Evolutionary conservation across 2,329 filamentous ascomycete species (phyloP).

Genomic region (Aspergillus alliaceus): DNA sequence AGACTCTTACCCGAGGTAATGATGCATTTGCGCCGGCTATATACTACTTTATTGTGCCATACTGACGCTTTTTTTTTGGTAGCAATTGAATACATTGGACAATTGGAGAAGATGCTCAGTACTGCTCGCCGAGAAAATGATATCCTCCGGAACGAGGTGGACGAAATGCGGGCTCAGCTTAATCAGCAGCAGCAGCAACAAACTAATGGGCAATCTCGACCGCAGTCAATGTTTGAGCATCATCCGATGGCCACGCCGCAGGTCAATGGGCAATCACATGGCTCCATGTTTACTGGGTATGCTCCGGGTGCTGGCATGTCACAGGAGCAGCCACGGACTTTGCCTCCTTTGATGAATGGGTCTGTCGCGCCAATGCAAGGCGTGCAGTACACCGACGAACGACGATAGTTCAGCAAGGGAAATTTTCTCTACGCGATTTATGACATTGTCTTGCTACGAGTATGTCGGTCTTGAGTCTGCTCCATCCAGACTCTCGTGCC

Average conservation of each 20-base stretch:
- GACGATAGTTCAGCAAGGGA: slow-evolving; percentile 32
- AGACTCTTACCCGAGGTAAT: slow-evolving; percentile 49
- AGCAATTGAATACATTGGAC: slow-evolving; percentile 51
- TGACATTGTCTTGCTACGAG: neutral
- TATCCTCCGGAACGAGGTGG: slow-evolving; percentile 35
- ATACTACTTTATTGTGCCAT: neutral
- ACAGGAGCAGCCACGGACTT: slow-evolving; percentile 47
- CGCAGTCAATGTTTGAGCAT: slow-evolving; percentile 35
- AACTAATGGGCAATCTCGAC: slow-evolving; percentile 31
- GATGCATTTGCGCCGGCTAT: neutral
- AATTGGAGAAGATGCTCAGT: slow-evolving; percentile 43
- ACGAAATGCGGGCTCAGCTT: slow-evolving; percentile 42
- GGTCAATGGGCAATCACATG: slow-evolving; percentile 35
- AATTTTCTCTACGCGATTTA: neutral
- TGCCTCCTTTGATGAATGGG: slow-evolving; percentile 49
- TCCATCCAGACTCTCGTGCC: neutral
- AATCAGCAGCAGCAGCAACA: slow-evolving; percentile 29
- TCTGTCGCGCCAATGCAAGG: slow-evolving; percentile 50
- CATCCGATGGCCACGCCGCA: slow-evolving; percentile 35
- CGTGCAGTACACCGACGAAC: slow-evolving; percentile 51
- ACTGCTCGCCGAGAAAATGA: slow-evolving; percentile 41
- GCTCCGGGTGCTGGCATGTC: slow-evolving; percentile 27
- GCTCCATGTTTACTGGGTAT: slow-evolving; percentile 31
- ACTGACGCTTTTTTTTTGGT: slow-evolving; percentile 19
- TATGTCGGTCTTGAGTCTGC: slow-evolving; percentile 3